phyloP scores from a whole-genome alignment of 345 rosid genomes.

The Citropsis articulata region DNA sequence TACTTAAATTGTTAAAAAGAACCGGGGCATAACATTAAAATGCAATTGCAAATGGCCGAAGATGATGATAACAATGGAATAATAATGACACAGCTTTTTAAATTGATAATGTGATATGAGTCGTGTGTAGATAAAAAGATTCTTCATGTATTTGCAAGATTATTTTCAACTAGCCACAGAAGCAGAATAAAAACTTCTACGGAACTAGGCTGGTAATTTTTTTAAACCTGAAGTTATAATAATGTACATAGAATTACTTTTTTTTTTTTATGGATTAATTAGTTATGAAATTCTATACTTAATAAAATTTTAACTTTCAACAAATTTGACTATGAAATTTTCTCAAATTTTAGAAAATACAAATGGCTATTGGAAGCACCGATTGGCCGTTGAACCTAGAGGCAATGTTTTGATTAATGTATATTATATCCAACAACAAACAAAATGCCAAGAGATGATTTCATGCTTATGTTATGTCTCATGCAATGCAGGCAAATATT shows the following conservation, averaged over 20 bases:
- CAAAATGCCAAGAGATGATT: background rate
- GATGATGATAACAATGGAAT: background rate
- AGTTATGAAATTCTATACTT: background rate
- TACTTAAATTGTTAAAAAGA: too few relatives aligned
- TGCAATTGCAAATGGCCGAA: background rate
- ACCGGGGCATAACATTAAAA: too few relatives aligned
- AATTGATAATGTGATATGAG: background rate
- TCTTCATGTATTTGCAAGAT: background rate
- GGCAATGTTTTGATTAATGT: background rate
- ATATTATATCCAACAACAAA: too few relatives aligned
- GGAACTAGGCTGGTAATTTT: too few relatives aligned
- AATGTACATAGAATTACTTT: too few relatives aligned
- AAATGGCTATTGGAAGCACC: background rate
- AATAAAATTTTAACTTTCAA: background rate
- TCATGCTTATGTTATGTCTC: background rate
- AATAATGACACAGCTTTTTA: background rate
- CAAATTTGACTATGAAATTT: background rate
- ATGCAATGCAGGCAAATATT: background rate
- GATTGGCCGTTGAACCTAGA: background rate
- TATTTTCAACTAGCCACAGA: background rate
- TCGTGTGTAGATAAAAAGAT: background rate
- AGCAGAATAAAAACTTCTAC: too few relatives aligned
- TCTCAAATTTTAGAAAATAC: background rate
- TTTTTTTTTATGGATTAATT: too few relatives aligned
- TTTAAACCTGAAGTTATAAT: too few relatives aligned